These are phyloP conservation scores for Cutaneotrichosporon curvatum DNA, from an alignment of 1,284 basidiomycete species.

Conservation along the genomic window DNA sequence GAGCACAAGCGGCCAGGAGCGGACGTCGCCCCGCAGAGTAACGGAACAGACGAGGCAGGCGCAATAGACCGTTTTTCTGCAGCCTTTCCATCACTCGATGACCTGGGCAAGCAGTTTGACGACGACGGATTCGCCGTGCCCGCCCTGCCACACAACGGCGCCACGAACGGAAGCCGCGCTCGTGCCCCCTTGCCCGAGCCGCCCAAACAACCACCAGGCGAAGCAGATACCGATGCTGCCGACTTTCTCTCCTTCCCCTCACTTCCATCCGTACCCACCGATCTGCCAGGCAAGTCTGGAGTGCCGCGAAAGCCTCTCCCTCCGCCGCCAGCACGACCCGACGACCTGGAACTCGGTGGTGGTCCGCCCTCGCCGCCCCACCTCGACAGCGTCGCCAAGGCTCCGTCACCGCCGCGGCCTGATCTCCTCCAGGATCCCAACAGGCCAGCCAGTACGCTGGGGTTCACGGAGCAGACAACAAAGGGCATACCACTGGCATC, in stretches of 20 bases:
- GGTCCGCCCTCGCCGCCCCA: slow-evolving; percentile 1
- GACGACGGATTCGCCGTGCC: slow-evolving; percentile 12
- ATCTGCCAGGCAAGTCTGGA: slow-evolving; percentile 4
- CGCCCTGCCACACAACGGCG: neutral
- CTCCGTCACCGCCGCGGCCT: slow-evolving; percentile 21
- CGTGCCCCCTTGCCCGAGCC: slow-evolving; percentile 1
- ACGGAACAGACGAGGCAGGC: too few species aligned
- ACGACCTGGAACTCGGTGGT: neutral
- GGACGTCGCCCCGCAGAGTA: too few species aligned
- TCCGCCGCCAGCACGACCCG: slow-evolving; percentile 2
- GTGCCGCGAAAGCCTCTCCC: slow-evolving; percentile 3
- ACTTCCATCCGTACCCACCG: slow-evolving; percentile 13
- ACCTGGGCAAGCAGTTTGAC: slow-evolving; percentile 41
- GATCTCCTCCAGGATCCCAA: slow-evolving; percentile 17
- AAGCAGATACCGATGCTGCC: neutral
- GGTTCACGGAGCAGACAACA: slow-evolving; percentile 4
- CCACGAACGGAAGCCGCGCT: neutral
- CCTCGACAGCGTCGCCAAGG: neutral
- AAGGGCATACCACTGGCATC: neutral
- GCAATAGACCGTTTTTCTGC: slow-evolving; percentile 1
- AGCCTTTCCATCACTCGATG: slow-evolving; percentile 40
- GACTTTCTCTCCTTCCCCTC: slow-evolving; percentile 9
- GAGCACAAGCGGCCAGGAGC: too few species aligned
- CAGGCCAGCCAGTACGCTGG: slow-evolving; percentile 25
- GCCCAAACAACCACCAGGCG: neutral